Percentiles rank a stretch among this genome's conserved stretches.
phyloP scores from a whole-genome alignment of 306 rosid genomes.

The Gastrolobium bilobum region DNA sequence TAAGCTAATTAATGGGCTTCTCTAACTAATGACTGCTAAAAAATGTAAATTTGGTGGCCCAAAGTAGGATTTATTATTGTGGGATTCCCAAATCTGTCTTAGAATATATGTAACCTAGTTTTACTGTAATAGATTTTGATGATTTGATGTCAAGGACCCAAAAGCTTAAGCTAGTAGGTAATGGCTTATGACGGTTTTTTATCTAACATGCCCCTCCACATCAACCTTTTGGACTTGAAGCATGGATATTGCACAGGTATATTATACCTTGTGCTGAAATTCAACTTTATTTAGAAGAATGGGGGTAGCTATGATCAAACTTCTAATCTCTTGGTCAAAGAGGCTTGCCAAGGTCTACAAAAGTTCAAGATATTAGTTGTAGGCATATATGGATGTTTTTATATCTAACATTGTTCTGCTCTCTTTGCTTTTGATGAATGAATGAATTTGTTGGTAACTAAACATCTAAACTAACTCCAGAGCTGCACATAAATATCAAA shows the following conservation, averaged over 20 bases:
- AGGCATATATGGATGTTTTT: conserved; percentile 20
- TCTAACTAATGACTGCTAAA: conserved; percentile 7
- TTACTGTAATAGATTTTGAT: conserved; percentile 5
- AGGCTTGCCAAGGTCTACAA: conserved; percentile 6
- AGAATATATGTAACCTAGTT: background rate
- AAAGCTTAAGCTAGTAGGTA: background rate
- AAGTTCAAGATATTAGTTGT: conserved; percentile 3
- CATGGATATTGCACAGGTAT: background rate
- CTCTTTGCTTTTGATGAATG: background rate
- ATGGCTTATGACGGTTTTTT: background rate
- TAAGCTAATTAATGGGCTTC: background rate
- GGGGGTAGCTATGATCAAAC: background rate
- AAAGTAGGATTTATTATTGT: conserved; percentile 11
- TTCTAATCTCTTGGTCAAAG: background rate
- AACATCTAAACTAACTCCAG: conserved; percentile 4
- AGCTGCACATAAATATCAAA: conserved; percentile 21
- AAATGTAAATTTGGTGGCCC: conserved; percentile 23
- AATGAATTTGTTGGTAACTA: background rate
- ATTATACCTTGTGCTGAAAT: conserved; percentile 23
- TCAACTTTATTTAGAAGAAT: conserved; percentile 22
- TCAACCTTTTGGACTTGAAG: background rate
- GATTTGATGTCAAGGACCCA: conserved; percentile 1
- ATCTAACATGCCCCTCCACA: background rate
- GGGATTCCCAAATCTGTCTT: background rate
- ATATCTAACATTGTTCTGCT: background rate